Conservation (phyloP, 1,284 basidiomycete species). For the Cutaneotrichosporon daszewskae region DNA sequence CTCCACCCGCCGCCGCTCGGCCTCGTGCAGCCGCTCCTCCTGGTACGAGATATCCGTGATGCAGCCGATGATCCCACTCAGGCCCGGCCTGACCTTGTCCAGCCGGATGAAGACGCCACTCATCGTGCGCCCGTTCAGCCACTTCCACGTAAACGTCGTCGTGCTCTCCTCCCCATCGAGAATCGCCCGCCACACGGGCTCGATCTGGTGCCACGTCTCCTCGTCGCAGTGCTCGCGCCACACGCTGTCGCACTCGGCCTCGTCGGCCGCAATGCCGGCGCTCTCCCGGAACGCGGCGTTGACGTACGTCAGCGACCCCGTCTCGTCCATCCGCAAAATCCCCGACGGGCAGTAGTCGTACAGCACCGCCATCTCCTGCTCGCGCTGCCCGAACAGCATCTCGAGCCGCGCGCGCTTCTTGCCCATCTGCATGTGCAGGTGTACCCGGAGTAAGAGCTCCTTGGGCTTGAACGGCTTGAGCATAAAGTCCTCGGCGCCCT, state of each 20-base stretch:
- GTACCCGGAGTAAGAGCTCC: slow-evolving; percentile 48
- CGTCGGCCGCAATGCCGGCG: slow-evolving; percentile 10
- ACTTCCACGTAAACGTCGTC: slow-evolving; percentile 31
- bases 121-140: slow-evolving; percentile 30
- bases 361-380: slow-evolving; percentile 37
- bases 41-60: slow-evolving; percentile 38
- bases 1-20: slow-evolving; percentile 33
- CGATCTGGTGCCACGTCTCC: slow-evolving; percentile 8
- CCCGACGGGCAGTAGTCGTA: slow-evolving; percentile 43
- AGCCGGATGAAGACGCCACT: slow-evolving; percentile 36
- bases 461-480: slow-evolving; percentile 44
- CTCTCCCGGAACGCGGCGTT: slow-evolving; percentile 32
- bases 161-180: slow-evolving; percentile 15
- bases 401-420: slow-evolving; percentile 41
- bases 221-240: slow-evolving; percentile 21
- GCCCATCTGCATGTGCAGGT: slow-evolving; percentile 43
- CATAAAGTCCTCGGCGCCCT: slow-evolving; percentile 48
- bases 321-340: slow-evolving; percentile 29
- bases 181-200: slow-evolving; percentile 1
- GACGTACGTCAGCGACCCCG: slow-evolving; percentile 27
- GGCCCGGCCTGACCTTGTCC: slow-evolving; percentile 23
- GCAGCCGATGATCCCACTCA: slow-evolving; percentile 36
- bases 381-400: slow-evolving; percentile 28
- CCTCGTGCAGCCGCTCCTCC: slow-evolving; percentile 35
- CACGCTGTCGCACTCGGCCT: background rate